phyloP scores from a whole-genome alignment of 2,329 filamentous ascomycete genomes.

The Furcasterigmium sp. region DNA sequence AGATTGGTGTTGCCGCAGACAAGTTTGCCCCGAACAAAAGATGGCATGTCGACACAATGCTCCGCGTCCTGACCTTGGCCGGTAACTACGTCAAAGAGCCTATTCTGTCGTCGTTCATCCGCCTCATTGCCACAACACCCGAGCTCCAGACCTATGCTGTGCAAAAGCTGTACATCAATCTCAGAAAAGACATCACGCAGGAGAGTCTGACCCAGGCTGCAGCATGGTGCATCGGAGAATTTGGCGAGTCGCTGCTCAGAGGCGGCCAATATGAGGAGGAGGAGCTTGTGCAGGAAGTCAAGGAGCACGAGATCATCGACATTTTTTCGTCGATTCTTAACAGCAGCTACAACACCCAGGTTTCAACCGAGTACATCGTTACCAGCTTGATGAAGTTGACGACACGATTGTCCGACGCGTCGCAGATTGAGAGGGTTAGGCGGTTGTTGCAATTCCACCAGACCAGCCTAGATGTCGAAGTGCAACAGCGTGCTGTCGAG shows the following conservation, averaged over 20 bases:
- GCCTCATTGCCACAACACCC: conserved; percentile 88
- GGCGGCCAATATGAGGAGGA: conserved; percentile 93
- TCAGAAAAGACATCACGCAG: conserved; percentile 97
- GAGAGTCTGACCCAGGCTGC: conserved; percentile 91
- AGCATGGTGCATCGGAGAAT: conserved; percentile 97
- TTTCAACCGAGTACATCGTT: conserved; percentile 91
- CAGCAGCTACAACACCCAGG: conserved; percentile 89
- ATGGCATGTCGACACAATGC: conserved; percentile 98
- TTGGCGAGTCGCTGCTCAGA: conserved; percentile 81
- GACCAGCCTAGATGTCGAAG: conserved; percentile 86
- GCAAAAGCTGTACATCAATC: conserved; percentile 83
- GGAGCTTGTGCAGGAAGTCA: conserved; percentile 74
- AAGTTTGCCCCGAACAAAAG: conserved; percentile 94
- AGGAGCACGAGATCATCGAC: conserved; percentile 85
- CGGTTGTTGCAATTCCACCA: conserved; percentile 73
- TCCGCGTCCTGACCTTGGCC: conserved; percentile 86
- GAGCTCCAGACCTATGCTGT: conserved; percentile 95
- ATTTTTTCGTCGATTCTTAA: conserved; percentile 89
- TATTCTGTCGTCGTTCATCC: conserved; percentile 93
- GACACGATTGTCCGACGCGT: conserved; percentile 73
- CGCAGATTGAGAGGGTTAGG: conserved; percentile 83
- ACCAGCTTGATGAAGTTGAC: conserved; percentile 94
- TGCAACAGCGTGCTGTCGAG: conserved; percentile 93
- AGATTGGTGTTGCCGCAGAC: conserved; percentile 96
- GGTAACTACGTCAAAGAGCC: conserved; percentile 98